Conservation (phyloP, 768 basidiomycete species). For the Butyriboletus loyo region DNA sequence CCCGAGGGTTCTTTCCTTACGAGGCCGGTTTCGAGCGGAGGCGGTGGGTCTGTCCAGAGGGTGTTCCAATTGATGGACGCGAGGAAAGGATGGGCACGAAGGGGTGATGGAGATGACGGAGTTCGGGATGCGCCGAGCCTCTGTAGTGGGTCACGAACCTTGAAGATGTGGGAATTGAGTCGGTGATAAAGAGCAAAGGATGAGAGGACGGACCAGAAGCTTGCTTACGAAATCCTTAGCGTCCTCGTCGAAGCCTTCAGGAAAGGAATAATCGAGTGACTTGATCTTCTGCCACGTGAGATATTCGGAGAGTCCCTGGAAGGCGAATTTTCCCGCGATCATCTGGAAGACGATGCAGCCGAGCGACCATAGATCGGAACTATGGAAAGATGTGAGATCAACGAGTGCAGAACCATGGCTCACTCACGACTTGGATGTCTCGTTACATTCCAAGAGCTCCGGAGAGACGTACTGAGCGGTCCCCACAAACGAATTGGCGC, state of each 20-base stretch:
- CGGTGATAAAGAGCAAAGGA: background rate
- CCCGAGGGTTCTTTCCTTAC: constrained; percentile 43
- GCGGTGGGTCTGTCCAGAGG: constrained; percentile 64
- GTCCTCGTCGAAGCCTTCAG: constrained; percentile 77
- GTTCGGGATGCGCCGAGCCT: constrained; percentile 55
- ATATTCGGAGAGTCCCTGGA: constrained; percentile 88
- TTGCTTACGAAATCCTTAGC: constrained; percentile 77
- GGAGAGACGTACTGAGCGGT: constrained; percentile 90
- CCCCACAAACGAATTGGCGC: constrained; percentile 78
- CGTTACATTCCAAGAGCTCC: constrained; percentile 71
- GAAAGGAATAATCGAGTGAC: constrained; percentile 80
- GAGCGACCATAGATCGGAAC: constrained; percentile 93
- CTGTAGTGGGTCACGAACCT: constrained; percentile 57
- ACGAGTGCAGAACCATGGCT: background rate
- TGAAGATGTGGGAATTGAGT: background rate
- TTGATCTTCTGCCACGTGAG: constrained; percentile 95
- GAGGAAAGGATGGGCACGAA: constrained; percentile 66
- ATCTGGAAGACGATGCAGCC: constrained; percentile 95
- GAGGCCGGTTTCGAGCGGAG: constrained; percentile 56
- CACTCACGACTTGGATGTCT: constrained; percentile 71
- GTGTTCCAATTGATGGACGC: constrained; percentile 53
- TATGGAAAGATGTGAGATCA: constrained; percentile 25
- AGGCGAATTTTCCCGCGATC: constrained; percentile 88
- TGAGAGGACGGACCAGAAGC: constrained; percentile 54
- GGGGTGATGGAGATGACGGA: constrained; percentile 38